Evolutionary conservation across 2,329 filamentous ascomycete species (phyloP).

Genomic region (Clathrospora elynae): DNA sequence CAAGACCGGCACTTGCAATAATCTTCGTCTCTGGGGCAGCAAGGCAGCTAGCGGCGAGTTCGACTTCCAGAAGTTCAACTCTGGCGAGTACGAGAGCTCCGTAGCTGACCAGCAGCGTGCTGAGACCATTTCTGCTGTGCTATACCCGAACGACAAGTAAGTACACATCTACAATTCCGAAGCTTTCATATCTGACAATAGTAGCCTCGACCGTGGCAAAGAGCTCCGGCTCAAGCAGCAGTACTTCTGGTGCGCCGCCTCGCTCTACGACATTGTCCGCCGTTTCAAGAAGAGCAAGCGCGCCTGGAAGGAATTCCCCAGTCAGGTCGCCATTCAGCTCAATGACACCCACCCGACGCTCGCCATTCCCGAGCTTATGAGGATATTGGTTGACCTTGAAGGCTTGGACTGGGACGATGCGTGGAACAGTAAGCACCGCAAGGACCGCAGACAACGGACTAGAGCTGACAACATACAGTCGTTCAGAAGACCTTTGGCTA

Average conservation of each 20-base stretch:
- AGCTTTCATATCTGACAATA: slow-evolving; percentile 16
- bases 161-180: slow-evolving; percentile 6
- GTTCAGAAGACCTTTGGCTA: slow-evolving; percentile 78
- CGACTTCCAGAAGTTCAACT: slow-evolving; percentile 99
- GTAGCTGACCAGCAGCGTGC: slow-evolving; percentile 97
- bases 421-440: slow-evolving; percentile 71
- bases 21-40: slow-evolving; percentile 95
- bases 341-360: slow-evolving; percentile 98
- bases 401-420: slow-evolving; percentile 91
- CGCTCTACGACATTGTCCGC: slow-evolving; percentile 92
- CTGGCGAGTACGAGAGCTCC: slow-evolving; percentile 94
- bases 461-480: slow-evolving; percentile 41
- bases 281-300: slow-evolving; percentile 98
- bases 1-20: slow-evolving; percentile 89
- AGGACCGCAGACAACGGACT: not conserved
- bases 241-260: slow-evolving; percentile 99
- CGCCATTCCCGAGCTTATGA: slow-evolving; percentile 92
- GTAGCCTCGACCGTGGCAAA: slow-evolving; percentile 82
- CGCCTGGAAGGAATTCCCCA: slow-evolving; percentile 87
- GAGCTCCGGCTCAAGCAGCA: slow-evolving; percentile 98
- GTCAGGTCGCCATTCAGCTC: slow-evolving; percentile 94
- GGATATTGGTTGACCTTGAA: slow-evolving; percentile 87
- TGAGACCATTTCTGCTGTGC: slow-evolving; percentile 96
- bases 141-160: slow-evolving; percentile 93
- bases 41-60: slow-evolving; percentile 97